Percentiles rank a stretch among this genome's conserved stretches.
These are phyloP conservation scores for Colletotrichum echinochloae DNA, from an alignment of 2,329 filamentous ascomycete genomes.

Conservation along the genomic window DNA sequence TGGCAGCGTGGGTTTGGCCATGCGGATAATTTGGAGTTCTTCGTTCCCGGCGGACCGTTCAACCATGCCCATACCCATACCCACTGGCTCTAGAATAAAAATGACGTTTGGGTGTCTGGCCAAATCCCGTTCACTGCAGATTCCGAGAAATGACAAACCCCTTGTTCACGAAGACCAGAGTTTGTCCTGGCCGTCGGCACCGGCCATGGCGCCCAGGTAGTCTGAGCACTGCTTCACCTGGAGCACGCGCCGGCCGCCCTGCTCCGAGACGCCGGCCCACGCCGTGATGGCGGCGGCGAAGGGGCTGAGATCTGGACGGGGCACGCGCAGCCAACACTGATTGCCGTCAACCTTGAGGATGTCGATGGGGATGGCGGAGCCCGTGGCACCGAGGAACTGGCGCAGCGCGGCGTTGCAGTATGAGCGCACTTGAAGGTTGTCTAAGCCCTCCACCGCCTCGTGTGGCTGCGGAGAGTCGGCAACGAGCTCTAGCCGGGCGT, in stretches of 20 bases:
- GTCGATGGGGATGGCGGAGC: constrained; percentile 75
- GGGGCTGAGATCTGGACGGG: constrained; percentile 68
- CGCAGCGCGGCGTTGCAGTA: constrained; percentile 73
- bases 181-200: constrained; percentile 57
- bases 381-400: constrained; percentile 78
- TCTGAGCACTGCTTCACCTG: constrained; percentile 69
- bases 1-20: constrained; percentile 38
- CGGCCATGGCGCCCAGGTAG: constrained; percentile 72
- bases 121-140: background rate
- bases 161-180: constrained; percentile 61
- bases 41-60: constrained; percentile 24
- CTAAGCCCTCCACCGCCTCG: constrained; percentile 54
- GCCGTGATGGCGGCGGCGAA: constrained; percentile 75
- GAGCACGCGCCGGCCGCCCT: constrained; percentile 62
- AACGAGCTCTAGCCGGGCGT: constrained; percentile 66
- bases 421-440: constrained; percentile 71
- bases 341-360: constrained; percentile 70
- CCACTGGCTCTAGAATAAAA: constrained; percentile 36
- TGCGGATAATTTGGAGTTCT: constrained; percentile 42
- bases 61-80: constrained; percentile 33
- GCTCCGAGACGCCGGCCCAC: constrained; percentile 65
- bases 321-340: constrained; percentile 74
- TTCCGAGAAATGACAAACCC: constrained; percentile 1
- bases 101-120: constrained; percentile 35
- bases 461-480: constrained; percentile 42